Evolutionary conservation across 169 alveolate genomes (phyloP), one percentile per base, ranked within the genome.

Genomic region (Besnoitia besnoiti): DNA sequence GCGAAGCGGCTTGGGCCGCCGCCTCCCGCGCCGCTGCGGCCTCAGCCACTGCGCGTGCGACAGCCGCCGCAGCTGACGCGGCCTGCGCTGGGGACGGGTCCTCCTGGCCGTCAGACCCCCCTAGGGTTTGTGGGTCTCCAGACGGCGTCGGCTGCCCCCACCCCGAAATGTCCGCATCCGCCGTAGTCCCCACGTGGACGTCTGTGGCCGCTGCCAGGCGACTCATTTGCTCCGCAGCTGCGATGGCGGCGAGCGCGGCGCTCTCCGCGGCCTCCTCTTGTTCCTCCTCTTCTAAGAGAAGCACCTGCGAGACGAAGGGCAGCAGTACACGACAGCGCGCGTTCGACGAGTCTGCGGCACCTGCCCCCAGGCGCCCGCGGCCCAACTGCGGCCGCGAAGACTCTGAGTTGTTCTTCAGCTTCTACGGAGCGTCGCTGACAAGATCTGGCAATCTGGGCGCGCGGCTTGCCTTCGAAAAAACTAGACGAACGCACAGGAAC

Each of bases 181-280:
- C 59, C 7, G 16, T 10, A 16, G 59, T 7, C 59, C 59, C 16
- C 16, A 7, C 67, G 3, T 55, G 67, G 33, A 55, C 30, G 44
- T 73, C 47, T 1, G 47, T 8, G 16, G 82, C 87, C 42, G 85
- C 85, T 8, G 37, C 50, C n/a, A 79, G 39, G 62, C 87, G 87
- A 27, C 87, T 27, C 27, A 49, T n/a, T 5, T n/a, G 76, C n/a
- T 44, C 90, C 42, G 90, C 90, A 4, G 90, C 90, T 3, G 90
- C 90, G 27, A 49, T 39, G 33, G 90, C 90, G 10, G 90, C 90
- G 2, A 50, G 76, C 10, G 90, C 90, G 0, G 75, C 75, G 8
- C 37, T 42, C 76, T 82, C 90, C 0, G 90, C 90, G 0, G 90
- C 90, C 47, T 21, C 76, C 21, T 82, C 50, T 21, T 82, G 90